phyloP scores from a whole-genome alignment of 2,329 filamentous ascomycete genomes.

The Pestalotiopsis fici region DNA sequence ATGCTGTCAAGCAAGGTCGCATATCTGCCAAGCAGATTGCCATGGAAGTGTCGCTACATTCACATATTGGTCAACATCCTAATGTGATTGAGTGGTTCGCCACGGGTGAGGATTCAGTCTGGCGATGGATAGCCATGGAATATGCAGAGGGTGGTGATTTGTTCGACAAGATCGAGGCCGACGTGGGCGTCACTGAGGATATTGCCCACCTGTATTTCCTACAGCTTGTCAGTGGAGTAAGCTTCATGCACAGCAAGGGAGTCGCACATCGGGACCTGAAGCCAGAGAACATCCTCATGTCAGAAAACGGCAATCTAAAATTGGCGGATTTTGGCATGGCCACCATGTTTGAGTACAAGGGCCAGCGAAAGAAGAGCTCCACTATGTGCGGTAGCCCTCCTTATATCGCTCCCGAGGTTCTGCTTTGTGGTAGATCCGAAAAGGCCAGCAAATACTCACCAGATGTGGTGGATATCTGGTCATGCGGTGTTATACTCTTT shows the following conservation, averaged over 20 bases:
- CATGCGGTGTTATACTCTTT: conserved; percentile 96
- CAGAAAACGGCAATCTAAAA: conserved; percentile 82
- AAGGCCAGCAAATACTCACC: conserved; percentile 67
- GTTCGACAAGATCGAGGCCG: conserved; percentile 99
- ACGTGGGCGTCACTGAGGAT: conserved; percentile 90
- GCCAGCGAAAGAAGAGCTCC: conserved; percentile 76
- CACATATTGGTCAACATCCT: conserved; percentile 82
- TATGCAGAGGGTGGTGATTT: conserved; percentile 92
- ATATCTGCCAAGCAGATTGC: conserved; percentile 86
- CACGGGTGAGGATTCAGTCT: conserved; percentile 79
- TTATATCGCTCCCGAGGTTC: conserved; percentile 94
- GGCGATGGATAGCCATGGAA: conserved; percentile 99
- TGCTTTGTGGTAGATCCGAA: conserved; percentile 51
- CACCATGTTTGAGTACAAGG: conserved; percentile 88
- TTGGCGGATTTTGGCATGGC: conserved; percentile 96
- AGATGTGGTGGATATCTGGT: conserved; percentile 92
- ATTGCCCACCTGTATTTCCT: conserved; percentile 96
- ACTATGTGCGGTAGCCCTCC: conserved; percentile 95
- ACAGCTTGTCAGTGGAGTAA: conserved; percentile 86
- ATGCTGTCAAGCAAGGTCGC: conserved; percentile 85
- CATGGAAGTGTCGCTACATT: conserved; percentile 90
- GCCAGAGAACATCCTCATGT: conserved; percentile 93
- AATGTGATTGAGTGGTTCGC: conserved; percentile 95
- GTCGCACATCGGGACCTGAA: conserved; percentile 91
- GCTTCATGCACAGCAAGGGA: conserved; percentile 94